Conservation (phyloP, 2,329 filamentous ascomycete species). For the Penicillium occitanis region DNA sequence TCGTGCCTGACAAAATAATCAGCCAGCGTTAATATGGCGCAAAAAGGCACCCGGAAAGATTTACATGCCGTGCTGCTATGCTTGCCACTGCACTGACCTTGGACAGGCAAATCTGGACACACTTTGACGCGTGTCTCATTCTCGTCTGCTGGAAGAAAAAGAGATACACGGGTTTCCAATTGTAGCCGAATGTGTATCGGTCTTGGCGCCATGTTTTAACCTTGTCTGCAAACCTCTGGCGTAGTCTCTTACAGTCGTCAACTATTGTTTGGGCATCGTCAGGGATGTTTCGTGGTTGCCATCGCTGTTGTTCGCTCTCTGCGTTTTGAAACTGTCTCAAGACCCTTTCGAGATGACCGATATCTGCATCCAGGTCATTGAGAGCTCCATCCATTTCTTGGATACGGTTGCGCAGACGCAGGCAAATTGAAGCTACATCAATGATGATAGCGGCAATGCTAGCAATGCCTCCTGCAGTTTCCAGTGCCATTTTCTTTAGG, state of each 20-base stretch:
- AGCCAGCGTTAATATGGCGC: background rate
- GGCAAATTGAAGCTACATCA: background rate
- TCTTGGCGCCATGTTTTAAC: background rate
- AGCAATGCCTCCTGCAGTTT: background rate
- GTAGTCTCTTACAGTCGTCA: too few species aligned
- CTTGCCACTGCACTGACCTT: background rate
- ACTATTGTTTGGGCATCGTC: background rate
- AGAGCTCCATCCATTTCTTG: background rate
- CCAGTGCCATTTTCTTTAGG: background rate
- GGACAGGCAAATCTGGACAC: background rate
- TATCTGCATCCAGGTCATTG: background rate
- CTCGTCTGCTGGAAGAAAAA: background rate
- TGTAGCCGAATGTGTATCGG: background rate
- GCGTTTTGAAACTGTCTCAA: background rate
- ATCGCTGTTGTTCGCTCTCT: background rate
- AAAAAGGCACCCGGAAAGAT: background rate
- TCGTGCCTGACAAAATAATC: background rate
- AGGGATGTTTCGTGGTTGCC: background rate
- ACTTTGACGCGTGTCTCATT: background rate
- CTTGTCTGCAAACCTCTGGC: too few species aligned
- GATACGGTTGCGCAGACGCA: background rate
- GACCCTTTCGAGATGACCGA: background rate
- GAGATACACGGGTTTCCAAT: background rate
- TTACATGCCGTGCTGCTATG: background rate
- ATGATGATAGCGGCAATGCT: background rate